A percentile compares a stretch with the other conserved stretches of the same genome.
Conservation (phyloP, 208 protist genomes). For the Crithidia acanthocephali region DNA sequence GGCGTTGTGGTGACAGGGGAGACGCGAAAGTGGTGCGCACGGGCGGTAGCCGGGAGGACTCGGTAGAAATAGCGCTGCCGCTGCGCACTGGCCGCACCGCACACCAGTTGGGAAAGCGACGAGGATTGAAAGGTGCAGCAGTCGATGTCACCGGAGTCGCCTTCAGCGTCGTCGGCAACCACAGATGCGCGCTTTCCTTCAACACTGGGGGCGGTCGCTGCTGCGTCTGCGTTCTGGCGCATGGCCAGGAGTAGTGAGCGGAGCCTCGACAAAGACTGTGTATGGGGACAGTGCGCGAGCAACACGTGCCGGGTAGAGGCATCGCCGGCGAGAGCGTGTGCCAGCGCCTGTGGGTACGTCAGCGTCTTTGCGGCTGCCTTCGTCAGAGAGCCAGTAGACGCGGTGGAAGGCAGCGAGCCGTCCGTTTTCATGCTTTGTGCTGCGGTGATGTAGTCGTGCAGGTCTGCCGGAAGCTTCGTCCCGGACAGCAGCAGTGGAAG, state of each 20-base stretch:
- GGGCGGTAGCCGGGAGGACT: slow-evolving; percentile 48
- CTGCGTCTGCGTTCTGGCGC: neutral
- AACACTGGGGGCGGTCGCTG: neutral
- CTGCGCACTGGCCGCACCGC: slow-evolving; percentile 37
- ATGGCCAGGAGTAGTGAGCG: slow-evolving; percentile 39
- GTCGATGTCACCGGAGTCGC: slow-evolving; percentile 13
- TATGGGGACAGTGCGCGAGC: slow-evolving; percentile 5
- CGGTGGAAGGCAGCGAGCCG: no score
- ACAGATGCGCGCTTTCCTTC: neutral
- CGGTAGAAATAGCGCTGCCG: slow-evolving; percentile 61
- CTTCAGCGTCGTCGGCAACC: neutral
- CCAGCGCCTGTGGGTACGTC: slow-evolving; percentile 42
- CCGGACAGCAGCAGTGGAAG: neutral
- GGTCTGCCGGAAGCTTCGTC: slow-evolving; percentile 14
- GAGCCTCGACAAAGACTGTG: slow-evolving; percentile 20
- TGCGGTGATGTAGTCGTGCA: slow-evolving; percentile 1
- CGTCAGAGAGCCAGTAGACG: neutral
- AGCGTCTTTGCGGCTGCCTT: neutral
- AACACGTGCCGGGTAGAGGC: neutral
- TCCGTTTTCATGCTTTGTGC: neutral
- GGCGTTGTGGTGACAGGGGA: slow-evolving; percentile 9
- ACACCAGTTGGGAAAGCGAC: slow-evolving; percentile 46
- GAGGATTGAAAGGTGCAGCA: slow-evolving; percentile 65
- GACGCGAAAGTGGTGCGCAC: slow-evolving; percentile 39
- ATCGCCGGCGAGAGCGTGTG: slow-evolving; percentile 31